Percentiles rank a stretch among this genome's conserved stretches.
Conservation (phyloP, 495 filamentous ascomycete genomes). For the Podospora conica region DNA sequence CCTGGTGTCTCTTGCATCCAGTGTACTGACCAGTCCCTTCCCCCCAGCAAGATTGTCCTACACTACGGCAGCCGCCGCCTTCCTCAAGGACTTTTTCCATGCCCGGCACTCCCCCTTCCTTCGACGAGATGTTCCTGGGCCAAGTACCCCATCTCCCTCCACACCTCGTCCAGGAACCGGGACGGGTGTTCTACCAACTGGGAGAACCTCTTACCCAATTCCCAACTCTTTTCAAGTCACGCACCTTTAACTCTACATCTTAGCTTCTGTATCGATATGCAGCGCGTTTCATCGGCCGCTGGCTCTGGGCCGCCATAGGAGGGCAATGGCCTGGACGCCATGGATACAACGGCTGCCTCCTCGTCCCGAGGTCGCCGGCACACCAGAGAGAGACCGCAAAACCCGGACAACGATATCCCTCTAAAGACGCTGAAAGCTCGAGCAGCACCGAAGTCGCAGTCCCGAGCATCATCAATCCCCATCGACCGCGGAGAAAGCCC, state of each 20-base stretch:
- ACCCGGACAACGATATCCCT: background rate
- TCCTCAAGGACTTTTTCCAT: background rate
- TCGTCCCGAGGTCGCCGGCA: background rate
- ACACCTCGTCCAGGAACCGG: background rate
- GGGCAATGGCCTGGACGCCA: background rate
- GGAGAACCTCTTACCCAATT: background rate
- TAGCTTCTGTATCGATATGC: background rate
- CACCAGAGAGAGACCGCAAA: too few relatives aligned
- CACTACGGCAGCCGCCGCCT: background rate
- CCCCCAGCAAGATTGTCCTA: background rate
- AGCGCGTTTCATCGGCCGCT: background rate
- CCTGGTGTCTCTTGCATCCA: too few relatives aligned
- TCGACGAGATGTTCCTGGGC: too few relatives aligned
- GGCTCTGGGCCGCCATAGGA: background rate
- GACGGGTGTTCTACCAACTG: too few relatives aligned
- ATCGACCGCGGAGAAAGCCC: background rate
- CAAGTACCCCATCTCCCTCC: background rate
- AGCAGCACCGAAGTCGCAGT: background rate
- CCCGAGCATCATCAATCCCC: background rate
- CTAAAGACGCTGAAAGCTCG: too few relatives aligned
- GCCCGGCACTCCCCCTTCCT: background rate
- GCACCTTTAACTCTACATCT: background rate
- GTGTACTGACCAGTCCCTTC: too few relatives aligned
- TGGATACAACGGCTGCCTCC: background rate
- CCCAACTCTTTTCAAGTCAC: background rate